phyloP scores from a whole-genome alignment of 352 stramenopile species.

The Phytopythium mirpurense region DNA sequence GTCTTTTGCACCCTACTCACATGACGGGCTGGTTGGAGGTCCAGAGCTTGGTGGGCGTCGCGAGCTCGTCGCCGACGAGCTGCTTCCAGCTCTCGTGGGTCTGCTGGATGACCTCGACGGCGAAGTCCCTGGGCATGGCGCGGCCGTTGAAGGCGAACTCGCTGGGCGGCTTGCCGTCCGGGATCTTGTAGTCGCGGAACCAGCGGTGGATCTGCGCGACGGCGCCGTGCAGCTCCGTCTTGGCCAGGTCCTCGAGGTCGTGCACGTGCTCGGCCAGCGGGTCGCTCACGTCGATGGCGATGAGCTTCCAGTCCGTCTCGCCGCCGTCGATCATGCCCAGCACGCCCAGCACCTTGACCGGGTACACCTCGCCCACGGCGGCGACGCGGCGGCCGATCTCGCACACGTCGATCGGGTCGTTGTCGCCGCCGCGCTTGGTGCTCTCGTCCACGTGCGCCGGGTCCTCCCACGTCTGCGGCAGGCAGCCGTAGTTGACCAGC shows the following conservation, averaged over 20 bases:
- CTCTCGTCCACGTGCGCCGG: slow-evolving; percentile 92
- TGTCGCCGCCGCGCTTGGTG: slow-evolving; percentile 92
- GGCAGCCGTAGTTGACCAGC: slow-evolving; percentile 96
- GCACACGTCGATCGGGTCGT: slow-evolving; percentile 98
- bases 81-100: slow-evolving; percentile 88
- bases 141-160: slow-evolving; percentile 97
- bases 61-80: slow-evolving; percentile 50
- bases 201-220: slow-evolving; percentile 86
- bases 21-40: slow-evolving; percentile 37
- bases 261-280: slow-evolving; percentile 93
- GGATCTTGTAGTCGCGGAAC: slow-evolving; percentile 99
- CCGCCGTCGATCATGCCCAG: slow-evolving; percentile 99
- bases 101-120: slow-evolving; percentile 88
- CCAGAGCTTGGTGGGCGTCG: slow-evolving; percentile 54
- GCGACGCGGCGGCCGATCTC: slow-evolving; percentile 95
- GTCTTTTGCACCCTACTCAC: too few species aligned
- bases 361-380: slow-evolving; percentile 90
- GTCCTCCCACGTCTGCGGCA: slow-evolving; percentile 99
- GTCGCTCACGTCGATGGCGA: slow-evolving; percentile 95
- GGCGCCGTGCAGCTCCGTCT: slow-evolving; percentile 66
- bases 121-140: slow-evolving; percentile 79
- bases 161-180: slow-evolving; percentile 98
- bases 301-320: slow-evolving; percentile 99
- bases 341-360: slow-evolving; percentile 96
- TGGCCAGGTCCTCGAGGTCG: slow-evolving; percentile 86